Percentiles rank a stretch among this genome's conserved stretches.
Conservation (phyloP, 805 yeast genomes). For the Maudiozyma pseudohumilis region DNA sequence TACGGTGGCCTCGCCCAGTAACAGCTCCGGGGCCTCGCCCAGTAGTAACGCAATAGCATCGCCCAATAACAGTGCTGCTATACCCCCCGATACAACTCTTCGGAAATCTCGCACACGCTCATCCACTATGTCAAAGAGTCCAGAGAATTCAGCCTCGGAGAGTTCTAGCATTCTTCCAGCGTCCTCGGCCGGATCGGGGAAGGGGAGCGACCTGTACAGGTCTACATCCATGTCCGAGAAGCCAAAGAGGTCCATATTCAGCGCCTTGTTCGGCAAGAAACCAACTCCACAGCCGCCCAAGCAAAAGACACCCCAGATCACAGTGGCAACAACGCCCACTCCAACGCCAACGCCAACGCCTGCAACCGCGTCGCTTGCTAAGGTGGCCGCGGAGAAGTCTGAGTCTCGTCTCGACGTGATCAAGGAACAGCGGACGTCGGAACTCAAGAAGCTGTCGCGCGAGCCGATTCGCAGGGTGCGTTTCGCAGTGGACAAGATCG, state of each 20-base stretch:
- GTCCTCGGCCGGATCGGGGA: too few relatives aligned
- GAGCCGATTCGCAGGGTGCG: conserved; percentile 51
- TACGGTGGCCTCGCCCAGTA: too few relatives aligned
- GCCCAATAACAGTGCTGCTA: too few relatives aligned
- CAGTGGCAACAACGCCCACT: background rate
- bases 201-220: background rate
- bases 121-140: too few relatives aligned
- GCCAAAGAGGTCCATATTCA: conserved; percentile 23
- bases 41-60: too few relatives aligned
- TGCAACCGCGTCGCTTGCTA: too few relatives aligned
- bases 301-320: background rate
- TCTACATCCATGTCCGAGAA: conserved; percentile 16
- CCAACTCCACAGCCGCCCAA: background rate
- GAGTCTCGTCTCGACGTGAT: background rate
- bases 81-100: too few relatives aligned
- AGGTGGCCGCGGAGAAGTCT: background rate
- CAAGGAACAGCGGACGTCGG: background rate
- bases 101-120: too few relatives aligned
- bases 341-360: background rate
- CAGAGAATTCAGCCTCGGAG: background rate
- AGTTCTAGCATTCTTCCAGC: too few relatives aligned
- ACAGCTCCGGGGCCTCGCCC: too few relatives aligned
- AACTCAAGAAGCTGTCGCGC: conserved; percentile 8
- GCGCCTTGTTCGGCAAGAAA: conserved; percentile 20
- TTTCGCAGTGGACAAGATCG: conserved; percentile 66